Percentiles rank a stretch among this genome's conserved stretches.
phyloP scores from a whole-genome alignment of 2,329 filamentous ascomycete species.

The Shiraia sp. region DNA sequence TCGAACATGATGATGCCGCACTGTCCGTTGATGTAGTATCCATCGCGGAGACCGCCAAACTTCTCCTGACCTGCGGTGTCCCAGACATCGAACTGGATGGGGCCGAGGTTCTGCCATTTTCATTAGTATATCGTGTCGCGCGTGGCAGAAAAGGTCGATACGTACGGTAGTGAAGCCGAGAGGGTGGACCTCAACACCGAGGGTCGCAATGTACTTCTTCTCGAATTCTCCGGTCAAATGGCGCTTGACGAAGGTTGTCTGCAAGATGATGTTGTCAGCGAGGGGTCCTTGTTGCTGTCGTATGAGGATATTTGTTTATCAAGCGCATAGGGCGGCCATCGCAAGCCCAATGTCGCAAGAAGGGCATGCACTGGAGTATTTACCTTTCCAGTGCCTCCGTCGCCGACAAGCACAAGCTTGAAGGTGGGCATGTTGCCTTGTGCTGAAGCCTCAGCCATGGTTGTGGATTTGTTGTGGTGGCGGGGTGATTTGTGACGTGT shows the following conservation, averaged over 20 bases:
- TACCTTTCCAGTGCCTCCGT: conserved; percentile 99
- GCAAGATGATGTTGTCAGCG: conserved; percentile 31
- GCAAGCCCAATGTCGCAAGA: not conserved
- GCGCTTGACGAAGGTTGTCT: conserved; percentile 99
- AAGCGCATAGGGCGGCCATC: conserved; percentile 1
- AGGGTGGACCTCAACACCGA: conserved; percentile 99
- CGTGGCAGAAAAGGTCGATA: conserved; percentile 8
- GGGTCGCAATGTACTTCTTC: conserved; percentile 99
- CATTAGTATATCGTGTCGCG: conserved; percentile 25
- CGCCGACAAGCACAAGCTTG: conserved; percentile 99
- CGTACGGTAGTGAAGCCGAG: conserved; percentile 97
- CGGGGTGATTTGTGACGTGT: conserved; percentile 33
- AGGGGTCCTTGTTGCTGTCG: conserved; percentile 3
- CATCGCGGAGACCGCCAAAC: conserved; percentile 98
- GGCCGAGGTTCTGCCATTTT: conserved; percentile 74
- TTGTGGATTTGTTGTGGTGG: conserved; percentile 35
- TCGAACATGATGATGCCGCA: conserved; percentile 99
- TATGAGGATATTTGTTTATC: conserved; percentile 12
- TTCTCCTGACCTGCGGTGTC: conserved; percentile 99
- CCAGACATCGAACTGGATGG: conserved; percentile 99
- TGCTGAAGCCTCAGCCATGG: conserved; percentile 63
- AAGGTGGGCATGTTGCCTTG: conserved; percentile 73
- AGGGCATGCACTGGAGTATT: conserved; percentile 38
- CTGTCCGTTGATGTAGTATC: conserved; percentile 99
- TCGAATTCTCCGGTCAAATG: conserved; percentile 99